Evolutionary conservation across 257 asterid species (phyloP), one percentile per base, ranked within the genome.

Genomic region (Solanum bulbocastanum): DNA sequence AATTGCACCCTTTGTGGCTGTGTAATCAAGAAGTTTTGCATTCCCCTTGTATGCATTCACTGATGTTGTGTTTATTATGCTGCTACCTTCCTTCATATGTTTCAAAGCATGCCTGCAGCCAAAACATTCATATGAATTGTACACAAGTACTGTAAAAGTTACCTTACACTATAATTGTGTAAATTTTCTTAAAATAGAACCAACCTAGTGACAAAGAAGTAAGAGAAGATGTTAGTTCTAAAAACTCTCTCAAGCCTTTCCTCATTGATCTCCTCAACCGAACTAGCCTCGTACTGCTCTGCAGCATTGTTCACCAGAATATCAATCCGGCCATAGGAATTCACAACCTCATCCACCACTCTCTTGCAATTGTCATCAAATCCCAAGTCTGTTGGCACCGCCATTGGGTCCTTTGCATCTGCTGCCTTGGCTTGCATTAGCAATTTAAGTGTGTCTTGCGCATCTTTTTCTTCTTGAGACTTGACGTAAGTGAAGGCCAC

Each of bases 401-500:
- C 93, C 56, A 92, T 91, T 0, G 98, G 98, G 22, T 94, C 94
- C 58, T 94, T 94, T 0, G 95, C 95, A 27, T 92, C 93, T 1
- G 83, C 5, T 1, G 15, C 90, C 86, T 89, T 95, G 12, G 93
- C 93, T 30, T 92, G 46, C 88, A 3, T 88, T 44, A 95, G 86
- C 90, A 94, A 90, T 16, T 3, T 88, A 1, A 93, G 87, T 0
- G 98, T 93, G 39, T 95, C 96, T 5, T 52, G 46, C 3, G 98
- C 98, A 58, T 95, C 96, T 81, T 90, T 94, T n/a, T 94, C 98
- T 52, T 95, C 98, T 9, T 88, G 94, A 2, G 92, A 95, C 88
- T 95, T 95, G 25, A 92, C 96, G 37, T 93, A 93, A 8, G 98
- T 95, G 84, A 94, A 91, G 1, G 98, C 97, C 90, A 94, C 97